Base-by-base conservation (phyloP, 1,284 basidiomycete species). In the Cutaneotrichosporon sp. region DNA sequence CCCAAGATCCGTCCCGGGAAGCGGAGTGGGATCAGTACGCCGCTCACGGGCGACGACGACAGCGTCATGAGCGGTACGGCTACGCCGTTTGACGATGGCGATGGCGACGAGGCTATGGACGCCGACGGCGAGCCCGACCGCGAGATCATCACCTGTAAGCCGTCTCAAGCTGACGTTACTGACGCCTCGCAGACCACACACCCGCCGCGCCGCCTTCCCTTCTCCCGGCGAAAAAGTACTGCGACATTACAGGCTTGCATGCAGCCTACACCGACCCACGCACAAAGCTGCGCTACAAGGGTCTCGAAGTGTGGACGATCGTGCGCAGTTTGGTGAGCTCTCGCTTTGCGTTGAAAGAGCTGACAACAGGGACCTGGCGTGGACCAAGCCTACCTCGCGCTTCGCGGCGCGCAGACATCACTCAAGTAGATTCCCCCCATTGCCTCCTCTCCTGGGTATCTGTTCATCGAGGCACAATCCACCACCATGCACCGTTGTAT, bases 171-270 rank as follows among this genome's bases (percentile, higher is more conserved):
- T 8, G 41, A 1, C 15, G 33, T 4, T 7, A 17, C 52, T 55
- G 48, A 49, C 33, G 8, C n/a, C n/a, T n/a, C n/a, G 36, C 54
- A 74, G 74, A 74, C 59, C 68, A 71, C 46, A 74, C 75, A 2
- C 72, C 71, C 5, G 61, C 68, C 3, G 73, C 73, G 3, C 72
- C 72, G 9, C 73, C 74, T 0, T 72, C 69, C 9, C 64, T 76
- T 14, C 56, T 77, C 3, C 77, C 76, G 2, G 55, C 72, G 3
- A 77, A 76, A 57, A 77, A 75, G 57, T 79, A 78, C 65, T 80
- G 78, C 69, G 78, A 80, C 57, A 72, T 80, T 46, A 80, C 78
- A 0, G 78, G 78, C 4, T 69, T 80, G 17, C 74, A 69, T 23
- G 75, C 74, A 8, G 61, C 60, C 9, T 77, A 77, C 60, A 75